phyloP scores from a whole-genome alignment of 176 grass and related monocot species.

The Thalia dealbata region DNA sequence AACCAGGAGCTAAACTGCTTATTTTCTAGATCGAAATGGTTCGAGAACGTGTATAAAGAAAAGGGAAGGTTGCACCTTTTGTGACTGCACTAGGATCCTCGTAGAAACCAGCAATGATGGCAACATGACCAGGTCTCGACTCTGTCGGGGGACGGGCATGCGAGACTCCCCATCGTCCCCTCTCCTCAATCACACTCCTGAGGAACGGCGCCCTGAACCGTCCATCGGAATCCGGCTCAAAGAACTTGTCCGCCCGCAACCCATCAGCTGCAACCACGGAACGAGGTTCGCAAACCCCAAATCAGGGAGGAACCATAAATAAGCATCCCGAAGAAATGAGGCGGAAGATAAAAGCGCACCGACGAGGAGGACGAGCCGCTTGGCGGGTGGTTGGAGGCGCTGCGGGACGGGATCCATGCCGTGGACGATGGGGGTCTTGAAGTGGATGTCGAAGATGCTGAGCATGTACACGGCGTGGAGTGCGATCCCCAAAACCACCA shows the following conservation, averaged over 20 bases:
- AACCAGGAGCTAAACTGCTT: not conserved
- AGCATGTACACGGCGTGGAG: constrained; percentile 98
- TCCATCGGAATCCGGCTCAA: constrained; percentile 54
- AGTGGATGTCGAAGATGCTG: constrained; percentile 99
- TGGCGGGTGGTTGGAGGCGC: constrained; percentile 53
- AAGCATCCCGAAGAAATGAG: not conserved
- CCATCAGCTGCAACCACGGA: constrained; percentile 49
- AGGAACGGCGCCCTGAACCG: constrained; percentile 78
- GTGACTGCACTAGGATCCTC: constrained; percentile 79
- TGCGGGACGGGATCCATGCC: constrained; percentile 75
- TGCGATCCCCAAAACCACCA: constrained; percentile 67
- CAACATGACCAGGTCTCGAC: constrained; percentile 73
- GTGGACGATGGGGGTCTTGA: constrained; percentile 91
- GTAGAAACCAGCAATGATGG: constrained; percentile 86
- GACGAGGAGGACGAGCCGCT: constrained; percentile 79
- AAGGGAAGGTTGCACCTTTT: constrained; percentile 40
- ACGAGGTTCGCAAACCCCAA: constrained; percentile 7
- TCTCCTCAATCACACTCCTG: constrained; percentile 64
- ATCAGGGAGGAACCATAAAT: not conserved
- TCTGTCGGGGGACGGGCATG: constrained; percentile 91
- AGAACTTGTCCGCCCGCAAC: constrained; percentile 94
- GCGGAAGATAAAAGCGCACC: constrained; percentile 26
- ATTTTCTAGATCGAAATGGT: not conserved
- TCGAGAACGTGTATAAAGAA: too few relatives aligned
- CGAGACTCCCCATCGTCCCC: constrained; percentile 77